Conservation (phyloP, 1,284 basidiomycete species). For the Papiliotrema terrestris region DNA sequence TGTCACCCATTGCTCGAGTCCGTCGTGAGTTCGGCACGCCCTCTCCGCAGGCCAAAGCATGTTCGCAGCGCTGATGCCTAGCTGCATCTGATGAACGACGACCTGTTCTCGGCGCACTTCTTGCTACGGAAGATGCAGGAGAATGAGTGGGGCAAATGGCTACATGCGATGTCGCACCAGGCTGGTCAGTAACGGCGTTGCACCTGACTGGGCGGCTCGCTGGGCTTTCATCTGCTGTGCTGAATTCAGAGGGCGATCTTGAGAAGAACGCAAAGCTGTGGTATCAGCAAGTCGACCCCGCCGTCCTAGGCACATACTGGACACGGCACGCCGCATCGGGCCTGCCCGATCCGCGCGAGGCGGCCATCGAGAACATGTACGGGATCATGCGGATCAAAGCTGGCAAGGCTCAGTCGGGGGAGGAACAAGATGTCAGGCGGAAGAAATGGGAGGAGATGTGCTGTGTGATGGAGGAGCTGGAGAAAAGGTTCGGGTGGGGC, state of each 20-base stretch:
- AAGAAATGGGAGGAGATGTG: constrained; percentile 16
- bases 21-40: constrained; percentile 3
- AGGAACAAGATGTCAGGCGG: constrained; percentile 5
- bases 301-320: constrained; percentile 10
- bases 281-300: constrained; percentile 17
- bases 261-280: constrained; percentile 20
- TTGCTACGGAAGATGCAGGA: constrained; percentile 27
- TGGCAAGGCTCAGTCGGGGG: constrained; percentile 2
- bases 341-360: not conserved
- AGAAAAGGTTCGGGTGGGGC: constrained; percentile 10
- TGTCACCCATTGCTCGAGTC: constrained; percentile 15
- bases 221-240: too few relatives aligned
- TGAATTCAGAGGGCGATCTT: constrained; percentile 14
- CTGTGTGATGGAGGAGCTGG: constrained; percentile 11
- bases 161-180: constrained; percentile 16
- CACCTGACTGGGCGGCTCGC: not conserved
- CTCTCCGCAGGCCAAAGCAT: not conserved
- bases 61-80: constrained; percentile 1
- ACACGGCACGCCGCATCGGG: not conserved
- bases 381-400: constrained; percentile 10
- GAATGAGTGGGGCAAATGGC: constrained; percentile 25
- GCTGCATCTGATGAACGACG: constrained; percentile 26
- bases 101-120: constrained; percentile 28
- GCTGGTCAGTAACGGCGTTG: constrained; percentile 3
- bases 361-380: constrained; percentile 17